Evolutionary conservation across 192 early-diverging fungal genomes (phyloP).

Genomic region (Coemansia sp.): DNA sequence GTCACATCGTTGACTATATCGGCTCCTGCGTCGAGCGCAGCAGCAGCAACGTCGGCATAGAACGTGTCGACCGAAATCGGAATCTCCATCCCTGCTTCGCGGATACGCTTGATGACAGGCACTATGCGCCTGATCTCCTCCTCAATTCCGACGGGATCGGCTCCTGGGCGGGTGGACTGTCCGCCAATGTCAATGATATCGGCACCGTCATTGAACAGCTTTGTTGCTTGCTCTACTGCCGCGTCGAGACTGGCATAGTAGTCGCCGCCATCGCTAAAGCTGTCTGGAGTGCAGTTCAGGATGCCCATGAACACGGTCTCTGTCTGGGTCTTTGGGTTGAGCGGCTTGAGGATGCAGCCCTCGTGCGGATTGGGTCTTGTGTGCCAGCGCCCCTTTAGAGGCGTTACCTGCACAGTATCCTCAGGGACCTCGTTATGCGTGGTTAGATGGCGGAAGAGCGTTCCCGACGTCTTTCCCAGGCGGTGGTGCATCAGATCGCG

Average conservation of each 20-base stretch:
- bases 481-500: constrained; percentile 85
- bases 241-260: constrained; percentile 60
- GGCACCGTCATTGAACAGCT: constrained; percentile 73
- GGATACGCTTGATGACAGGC: constrained; percentile 79
- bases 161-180: constrained; percentile 86
- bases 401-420: constrained; percentile 54
- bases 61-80: constrained; percentile 96
- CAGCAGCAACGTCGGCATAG: constrained; percentile 77
- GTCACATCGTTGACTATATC: constrained; percentile 95
- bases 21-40: constrained; percentile 87
- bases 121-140: constrained; percentile 83
- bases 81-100: constrained; percentile 56
- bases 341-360: constrained; percentile 57
- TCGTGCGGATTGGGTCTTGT: constrained; percentile 19
- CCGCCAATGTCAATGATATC: constrained; percentile 97
- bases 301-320: constrained; percentile 94
- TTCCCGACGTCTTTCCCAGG: constrained; percentile 69
- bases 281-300: constrained; percentile 95
- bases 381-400: constrained; percentile 27
- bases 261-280: constrained; percentile 91
- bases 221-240: constrained; percentile 66
- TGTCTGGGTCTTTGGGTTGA: constrained; percentile 39
- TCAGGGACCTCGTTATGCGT: constrained; percentile 54
- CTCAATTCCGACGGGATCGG: constrained; percentile 68
- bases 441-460: constrained; percentile 61